Evolutionary conservation across 106 monocot species (phyloP).

Genomic region (Iris macrosiphon): DNA sequence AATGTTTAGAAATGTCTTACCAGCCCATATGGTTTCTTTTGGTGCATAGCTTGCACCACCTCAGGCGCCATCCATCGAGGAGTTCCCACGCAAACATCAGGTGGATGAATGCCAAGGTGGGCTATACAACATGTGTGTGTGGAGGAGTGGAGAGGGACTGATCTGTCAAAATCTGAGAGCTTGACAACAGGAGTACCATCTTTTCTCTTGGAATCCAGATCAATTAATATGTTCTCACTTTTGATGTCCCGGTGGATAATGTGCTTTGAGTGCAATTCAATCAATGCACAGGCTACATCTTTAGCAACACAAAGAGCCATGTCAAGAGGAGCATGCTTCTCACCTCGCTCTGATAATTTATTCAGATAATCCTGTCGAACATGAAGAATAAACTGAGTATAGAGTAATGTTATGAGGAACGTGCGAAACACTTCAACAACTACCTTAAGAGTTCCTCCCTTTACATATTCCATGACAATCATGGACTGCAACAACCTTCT

Average conservation of each 20-base stretch:
- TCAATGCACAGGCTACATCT: constrained; percentile 78
- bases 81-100: constrained; percentile 90
- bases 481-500: constrained; percentile 57
- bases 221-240: constrained; percentile 92
- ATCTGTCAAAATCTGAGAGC: constrained; percentile 91
- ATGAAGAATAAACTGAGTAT: not conserved
- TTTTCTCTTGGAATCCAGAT: constrained; percentile 45
- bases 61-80: constrained; percentile 99
- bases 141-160: constrained; percentile 68
- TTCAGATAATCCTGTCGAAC: constrained; percentile 55
- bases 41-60: constrained; percentile 68
- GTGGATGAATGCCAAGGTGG: constrained; percentile 78
- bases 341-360: constrained; percentile 40
- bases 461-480: constrained; percentile 86
- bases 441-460: constrained; percentile 91
- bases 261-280: constrained; percentile 78
- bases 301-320: constrained; percentile 64
- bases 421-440: not conserved
- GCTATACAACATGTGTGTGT: constrained; percentile 85
- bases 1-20: constrained; percentile 23
- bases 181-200: constrained; percentile 77
- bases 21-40: constrained; percentile 69
- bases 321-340: constrained; percentile 62
- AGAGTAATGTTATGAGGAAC: not conserved
- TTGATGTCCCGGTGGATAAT: constrained; percentile 97